phyloP scores from a whole-genome alignment of 805 yeast genomes.

The Ogataea nakhonphanomensis region DNA sequence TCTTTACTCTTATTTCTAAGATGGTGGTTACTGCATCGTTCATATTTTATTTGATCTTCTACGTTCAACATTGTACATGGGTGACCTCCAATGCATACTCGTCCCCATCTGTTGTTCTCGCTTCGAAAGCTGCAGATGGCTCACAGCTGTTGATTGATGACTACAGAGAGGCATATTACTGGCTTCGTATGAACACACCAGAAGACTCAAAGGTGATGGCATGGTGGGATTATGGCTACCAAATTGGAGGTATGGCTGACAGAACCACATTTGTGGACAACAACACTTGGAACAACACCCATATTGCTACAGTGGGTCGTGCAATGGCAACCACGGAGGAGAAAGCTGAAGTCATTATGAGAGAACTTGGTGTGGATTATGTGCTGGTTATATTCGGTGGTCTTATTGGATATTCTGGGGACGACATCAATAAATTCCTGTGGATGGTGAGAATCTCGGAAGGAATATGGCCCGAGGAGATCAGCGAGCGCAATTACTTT shows the following conservation, averaged over 20 bases:
- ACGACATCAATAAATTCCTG: slow-evolving; percentile 91
- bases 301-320: slow-evolving; percentile 97
- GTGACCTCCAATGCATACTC: slow-evolving; percentile 94
- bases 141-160: slow-evolving; percentile 84
- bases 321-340: slow-evolving; percentile 93
- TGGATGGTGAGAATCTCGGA: slow-evolving; percentile 99
- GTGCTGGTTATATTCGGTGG: slow-evolving; percentile 94
- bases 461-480: slow-evolving; percentile 99
- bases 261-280: slow-evolving; percentile 97
- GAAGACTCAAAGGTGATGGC: slow-evolving; percentile 96
- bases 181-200: slow-evolving; percentile 96
- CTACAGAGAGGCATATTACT: slow-evolving; percentile 97
- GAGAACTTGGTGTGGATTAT: slow-evolving; percentile 92
- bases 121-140: slow-evolving; percentile 83
- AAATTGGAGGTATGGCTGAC: slow-evolving; percentile 99
- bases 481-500: slow-evolving; percentile 80
- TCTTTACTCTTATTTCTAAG: slow-evolving; percentile 49
- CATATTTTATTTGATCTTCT: slow-evolving; percentile 67
- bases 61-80: slow-evolving; percentile 95
- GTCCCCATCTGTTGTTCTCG: slow-evolving; percentile 94
- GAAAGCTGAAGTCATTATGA: slow-evolving; percentile 81
- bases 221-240: slow-evolving; percentile 99
- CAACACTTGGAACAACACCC: slow-evolving; percentile 99
- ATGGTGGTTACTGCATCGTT: slow-evolving; percentile 64
- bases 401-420: slow-evolving; percentile 88